Base-by-base conservation (phyloP, 495 filamentous ascomycete species). In the Aspergillus kassunensis region DNA sequence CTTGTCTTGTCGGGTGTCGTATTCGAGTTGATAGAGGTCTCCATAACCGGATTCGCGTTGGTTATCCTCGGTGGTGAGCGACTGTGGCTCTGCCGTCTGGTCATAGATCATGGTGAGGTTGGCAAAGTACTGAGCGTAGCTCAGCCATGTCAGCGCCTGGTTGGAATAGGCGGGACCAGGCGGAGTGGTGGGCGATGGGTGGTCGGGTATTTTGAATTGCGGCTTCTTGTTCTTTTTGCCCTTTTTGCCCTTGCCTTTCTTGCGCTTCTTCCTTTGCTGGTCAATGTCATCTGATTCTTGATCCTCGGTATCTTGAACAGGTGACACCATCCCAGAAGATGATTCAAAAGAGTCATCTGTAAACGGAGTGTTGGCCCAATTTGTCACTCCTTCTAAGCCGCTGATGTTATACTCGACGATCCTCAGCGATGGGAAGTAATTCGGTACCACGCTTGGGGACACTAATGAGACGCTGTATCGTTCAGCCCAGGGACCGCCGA, bases 351-450 rank as follows among this genome's bases (percentile, higher is more conserved):
- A 19, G 41, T 20, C 51, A 13, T 49, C 24, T 5, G 48, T 36
- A 20, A 34, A 34, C 2, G 30, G 11, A 7, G 49, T 53, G 34
- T 77, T 69, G 6, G 64, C 55, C 80, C 80, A 81, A 4, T 70
- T 65, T 2, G 65, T 54, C 3, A 63, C 51, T 24, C 80, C 56
- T 43, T 89, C 84, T 5, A 96, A 60, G 1, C 89, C 90, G 0
- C 88, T 88, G 49, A 88, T 88, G 59, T 99, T 97, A 75, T 99
- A 99, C 62, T 97, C 90, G 46, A 91, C 72, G 19, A 97, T 80
- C 3, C 93, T 79, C 29, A 97, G 64, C 3, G 87, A 89, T 1
- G 93, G 93, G 61, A 93, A 95, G 65, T 88, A 96, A 56, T 92
- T 97, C 0, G 93, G 93, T 2, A 99, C 88, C 25, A 99, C 67